Evolutionary conservation across 23 red algal genomes (phyloP).

Genomic region (Pyropia yezoensis): DNA sequence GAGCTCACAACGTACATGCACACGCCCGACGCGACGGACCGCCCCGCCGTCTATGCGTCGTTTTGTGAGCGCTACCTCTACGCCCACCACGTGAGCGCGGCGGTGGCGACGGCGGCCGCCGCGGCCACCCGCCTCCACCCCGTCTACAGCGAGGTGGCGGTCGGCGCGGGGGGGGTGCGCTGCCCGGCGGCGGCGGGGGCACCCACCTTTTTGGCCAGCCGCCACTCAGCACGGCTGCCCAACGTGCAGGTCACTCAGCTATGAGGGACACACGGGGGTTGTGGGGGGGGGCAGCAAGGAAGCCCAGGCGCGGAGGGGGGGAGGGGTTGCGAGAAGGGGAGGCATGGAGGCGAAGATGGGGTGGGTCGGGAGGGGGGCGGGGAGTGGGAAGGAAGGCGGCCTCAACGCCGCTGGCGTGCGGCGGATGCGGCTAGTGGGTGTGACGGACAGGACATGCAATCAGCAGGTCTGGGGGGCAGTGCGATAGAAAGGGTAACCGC

Average conservation of each 20-base stretch:
- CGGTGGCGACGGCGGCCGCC: constrained; percentile 15
- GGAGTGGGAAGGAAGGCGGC: too few relatives aligned
- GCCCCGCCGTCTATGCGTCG: neutral
- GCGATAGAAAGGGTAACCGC: too few relatives aligned
- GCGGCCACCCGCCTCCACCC: constrained; percentile 6
- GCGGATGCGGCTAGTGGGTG: too few relatives aligned
- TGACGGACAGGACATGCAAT: too few relatives aligned
- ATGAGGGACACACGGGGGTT: too few relatives aligned
- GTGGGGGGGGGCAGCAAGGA: too few relatives aligned
- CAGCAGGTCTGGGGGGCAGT: too few relatives aligned
- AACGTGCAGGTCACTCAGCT: constrained; percentile 19
- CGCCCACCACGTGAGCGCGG: constrained; percentile 57
- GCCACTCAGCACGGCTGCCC: constrained; percentile 31
- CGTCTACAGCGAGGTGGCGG: constrained; percentile 15
- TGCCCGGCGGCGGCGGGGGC: neutral
- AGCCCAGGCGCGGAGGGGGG: too few relatives aligned
- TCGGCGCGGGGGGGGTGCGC: constrained; percentile 8
- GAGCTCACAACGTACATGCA: constrained; percentile 81
- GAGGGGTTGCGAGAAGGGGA: too few relatives aligned
- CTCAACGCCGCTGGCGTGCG: too few relatives aligned
- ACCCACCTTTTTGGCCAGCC: constrained; percentile 26
- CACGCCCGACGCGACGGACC: neutral
- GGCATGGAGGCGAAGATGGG: too few relatives aligned
- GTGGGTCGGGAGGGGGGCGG: too few relatives aligned
- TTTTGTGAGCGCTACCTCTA: constrained; percentile 66